phyloP scores from a whole-genome alignment of 2,329 filamentous ascomycete genomes.

The Aspergillus ibericus region DNA sequence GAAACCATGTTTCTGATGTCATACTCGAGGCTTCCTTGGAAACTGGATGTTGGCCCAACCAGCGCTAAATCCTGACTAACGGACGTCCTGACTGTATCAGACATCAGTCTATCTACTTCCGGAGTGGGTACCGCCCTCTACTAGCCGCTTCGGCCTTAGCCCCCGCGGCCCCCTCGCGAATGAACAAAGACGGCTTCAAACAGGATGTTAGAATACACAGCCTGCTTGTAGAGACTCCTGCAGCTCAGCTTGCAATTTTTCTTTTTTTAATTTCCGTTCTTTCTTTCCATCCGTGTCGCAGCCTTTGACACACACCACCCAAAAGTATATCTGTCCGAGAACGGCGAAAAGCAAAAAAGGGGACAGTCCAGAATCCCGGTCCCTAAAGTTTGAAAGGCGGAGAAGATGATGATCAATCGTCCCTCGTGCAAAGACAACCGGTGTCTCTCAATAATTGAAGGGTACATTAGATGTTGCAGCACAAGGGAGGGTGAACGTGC shows the following conservation, averaged over 20 bases:
- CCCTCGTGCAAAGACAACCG: not conserved
- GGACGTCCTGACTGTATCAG: too few species aligned
- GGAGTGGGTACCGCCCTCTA: not conserved
- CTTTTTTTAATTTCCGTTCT: too few species aligned
- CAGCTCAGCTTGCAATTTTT: not conserved
- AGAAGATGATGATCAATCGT: not conserved
- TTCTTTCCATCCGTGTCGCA: not conserved
- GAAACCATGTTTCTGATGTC: slow-evolving; percentile 1
- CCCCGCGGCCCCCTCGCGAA: not conserved
- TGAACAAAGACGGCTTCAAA: not conserved
- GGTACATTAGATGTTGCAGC: not conserved
- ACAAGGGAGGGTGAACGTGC: not conserved
- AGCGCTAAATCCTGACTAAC: not conserved
- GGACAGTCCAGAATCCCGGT: not conserved
- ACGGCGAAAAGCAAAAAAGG: not conserved
- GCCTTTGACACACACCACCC: not conserved
- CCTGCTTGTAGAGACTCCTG: not conserved
- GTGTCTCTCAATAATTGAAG: not conserved
- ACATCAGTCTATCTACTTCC: not conserved
- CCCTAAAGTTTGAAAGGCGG: not conserved
- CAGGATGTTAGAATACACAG: not conserved
- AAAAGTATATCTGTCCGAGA: not conserved
- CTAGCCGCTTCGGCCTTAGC: not conserved
- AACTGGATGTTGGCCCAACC: not conserved
- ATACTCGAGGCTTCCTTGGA: slow-evolving; percentile 5